A percentile compares a stretch with the other conserved stretches of the same genome.
Conservation (phyloP, 1,284 basidiomycete species). For the Grifola frondosa region DNA sequence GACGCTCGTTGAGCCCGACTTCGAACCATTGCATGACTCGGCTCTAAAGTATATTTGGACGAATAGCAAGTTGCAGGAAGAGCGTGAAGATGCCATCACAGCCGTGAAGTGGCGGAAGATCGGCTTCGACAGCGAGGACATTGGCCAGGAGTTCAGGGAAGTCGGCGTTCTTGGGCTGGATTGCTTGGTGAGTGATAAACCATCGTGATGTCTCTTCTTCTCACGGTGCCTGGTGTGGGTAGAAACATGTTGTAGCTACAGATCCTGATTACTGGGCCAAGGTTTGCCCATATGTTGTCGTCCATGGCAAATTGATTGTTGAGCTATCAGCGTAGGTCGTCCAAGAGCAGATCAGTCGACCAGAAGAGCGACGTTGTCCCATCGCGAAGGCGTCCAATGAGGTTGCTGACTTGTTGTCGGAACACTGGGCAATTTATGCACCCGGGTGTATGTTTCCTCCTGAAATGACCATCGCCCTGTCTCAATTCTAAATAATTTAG, state of each 20-base stretch:
- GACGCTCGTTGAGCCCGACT: conserved; percentile 71
- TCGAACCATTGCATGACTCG: conserved; percentile 58
- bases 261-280: conserved; percentile 84
- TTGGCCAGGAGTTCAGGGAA: conserved; percentile 79
- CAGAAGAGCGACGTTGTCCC: conserved; percentile 79
- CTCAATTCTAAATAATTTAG: conserved; percentile 28
- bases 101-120: conserved; percentile 75
- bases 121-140: conserved; percentile 79
- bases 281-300: conserved; percentile 39
- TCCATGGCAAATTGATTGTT: background rate
- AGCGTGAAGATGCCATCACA: conserved; percentile 46
- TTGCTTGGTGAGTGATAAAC: conserved; percentile 67
- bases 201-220: too few relatives aligned
- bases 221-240: conserved; percentile 34
- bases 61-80: conserved; percentile 56
- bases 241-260: conserved; percentile 39
- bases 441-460: conserved; percentile 60
- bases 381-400: conserved; percentile 86
- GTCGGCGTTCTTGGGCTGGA: conserved; percentile 87
- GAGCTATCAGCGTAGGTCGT: conserved; percentile 53
- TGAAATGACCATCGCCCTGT: background rate
- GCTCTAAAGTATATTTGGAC: conserved; percentile 76
- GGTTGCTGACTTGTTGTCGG: conserved; percentile 84
- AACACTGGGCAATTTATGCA: conserved; percentile 82
- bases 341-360: conserved; percentile 82